phyloP scores from a whole-genome alignment of 441 rosid species.

The Pelargonium citronellum region DNA sequence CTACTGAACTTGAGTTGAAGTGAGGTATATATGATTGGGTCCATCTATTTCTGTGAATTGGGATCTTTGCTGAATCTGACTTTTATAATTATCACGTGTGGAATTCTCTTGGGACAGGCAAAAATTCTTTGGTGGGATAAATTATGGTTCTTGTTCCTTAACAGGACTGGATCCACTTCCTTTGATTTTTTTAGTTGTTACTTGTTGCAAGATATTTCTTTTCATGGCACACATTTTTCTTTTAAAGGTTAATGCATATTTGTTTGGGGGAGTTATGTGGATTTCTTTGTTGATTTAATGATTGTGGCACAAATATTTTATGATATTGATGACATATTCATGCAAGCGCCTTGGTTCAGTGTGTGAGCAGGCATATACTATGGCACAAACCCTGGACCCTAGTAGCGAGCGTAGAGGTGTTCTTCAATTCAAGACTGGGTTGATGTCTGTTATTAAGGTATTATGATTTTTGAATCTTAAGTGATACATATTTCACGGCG shows the following conservation, averaged over 20 bases:
- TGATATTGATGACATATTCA: background rate
- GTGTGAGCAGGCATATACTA: conserved; percentile 93
- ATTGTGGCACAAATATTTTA: background rate
- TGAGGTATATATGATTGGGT: background rate
- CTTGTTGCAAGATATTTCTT: background rate
- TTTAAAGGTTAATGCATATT: conserved; percentile 14
- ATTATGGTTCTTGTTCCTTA: background rate
- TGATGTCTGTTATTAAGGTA: conserved; percentile 92
- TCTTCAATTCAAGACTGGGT: conserved; percentile 98
- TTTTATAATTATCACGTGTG: background rate
- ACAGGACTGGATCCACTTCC: background rate
- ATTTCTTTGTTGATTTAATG: conserved; percentile 6
- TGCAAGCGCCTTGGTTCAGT: conserved; percentile 33
- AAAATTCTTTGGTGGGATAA: background rate
- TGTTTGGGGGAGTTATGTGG: background rate
- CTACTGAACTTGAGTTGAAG: background rate
- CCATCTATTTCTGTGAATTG: background rate
- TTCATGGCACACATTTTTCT: conserved; percentile 4
- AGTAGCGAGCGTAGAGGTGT: conserved; percentile 96
- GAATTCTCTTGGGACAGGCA: background rate
- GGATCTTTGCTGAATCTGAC: background rate
- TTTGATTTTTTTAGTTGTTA: background rate
- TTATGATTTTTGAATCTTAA: conserved; percentile 12
- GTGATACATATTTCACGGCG: conserved; percentile 9
- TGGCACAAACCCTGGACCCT: conserved; percentile 96